Percentiles rank a stretch among this genome's conserved stretches.
phyloP scores from a whole-genome alignment of 495 filamentous ascomycete species.

The Parathielavia hyrcaniae region DNA sequence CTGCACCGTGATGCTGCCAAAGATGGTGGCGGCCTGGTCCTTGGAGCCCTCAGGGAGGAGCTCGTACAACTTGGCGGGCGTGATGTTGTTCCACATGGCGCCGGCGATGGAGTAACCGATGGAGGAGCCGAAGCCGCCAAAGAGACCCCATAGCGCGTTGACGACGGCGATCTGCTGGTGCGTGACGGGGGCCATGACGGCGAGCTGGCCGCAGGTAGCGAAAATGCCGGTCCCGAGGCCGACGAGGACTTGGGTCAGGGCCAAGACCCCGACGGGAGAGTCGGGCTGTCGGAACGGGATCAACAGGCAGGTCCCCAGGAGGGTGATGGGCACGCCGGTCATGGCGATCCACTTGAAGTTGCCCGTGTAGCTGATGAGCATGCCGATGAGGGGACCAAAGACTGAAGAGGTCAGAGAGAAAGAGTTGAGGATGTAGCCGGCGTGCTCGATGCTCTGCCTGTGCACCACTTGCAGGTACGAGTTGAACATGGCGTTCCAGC shows the following conservation, averaged over 20 bases:
- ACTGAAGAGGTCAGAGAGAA: conserved; percentile 67
- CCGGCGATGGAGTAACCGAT: conserved; percentile 56
- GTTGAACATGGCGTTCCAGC: conserved; percentile 61
- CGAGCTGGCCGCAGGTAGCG: conserved; percentile 60
- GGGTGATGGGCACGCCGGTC: conserved; percentile 56
- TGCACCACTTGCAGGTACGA: conserved; percentile 70
- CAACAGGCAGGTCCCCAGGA: conserved; percentile 66
- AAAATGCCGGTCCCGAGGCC: conserved; percentile 56
- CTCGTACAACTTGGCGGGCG: conserved; percentile 46
- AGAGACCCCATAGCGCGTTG: conserved; percentile 57
- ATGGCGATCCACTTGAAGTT: conserved; percentile 59
- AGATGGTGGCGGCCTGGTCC: conserved; percentile 46
- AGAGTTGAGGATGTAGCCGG: conserved; percentile 60
- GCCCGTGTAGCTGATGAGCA: conserved; percentile 50
- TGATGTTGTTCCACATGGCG: conserved; percentile 61
- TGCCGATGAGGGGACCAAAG: conserved; percentile 51
- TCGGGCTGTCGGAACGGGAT: conserved; percentile 36
- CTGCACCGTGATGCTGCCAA: conserved; percentile 45
- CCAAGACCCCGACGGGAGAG: conserved; percentile 55
- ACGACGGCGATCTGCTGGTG: conserved; percentile 63
- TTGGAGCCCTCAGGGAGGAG: conserved; percentile 53
- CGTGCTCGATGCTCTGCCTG: conserved; percentile 47
- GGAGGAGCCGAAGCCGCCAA: conserved; percentile 57
- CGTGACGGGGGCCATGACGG: conserved; percentile 57
- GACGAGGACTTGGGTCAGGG: conserved; percentile 78